Percentiles rank a stretch among this genome's conserved stretches.
phyloP scores from a whole-genome alignment of 345 rosid genomes.

The Ceriops tagal region DNA sequence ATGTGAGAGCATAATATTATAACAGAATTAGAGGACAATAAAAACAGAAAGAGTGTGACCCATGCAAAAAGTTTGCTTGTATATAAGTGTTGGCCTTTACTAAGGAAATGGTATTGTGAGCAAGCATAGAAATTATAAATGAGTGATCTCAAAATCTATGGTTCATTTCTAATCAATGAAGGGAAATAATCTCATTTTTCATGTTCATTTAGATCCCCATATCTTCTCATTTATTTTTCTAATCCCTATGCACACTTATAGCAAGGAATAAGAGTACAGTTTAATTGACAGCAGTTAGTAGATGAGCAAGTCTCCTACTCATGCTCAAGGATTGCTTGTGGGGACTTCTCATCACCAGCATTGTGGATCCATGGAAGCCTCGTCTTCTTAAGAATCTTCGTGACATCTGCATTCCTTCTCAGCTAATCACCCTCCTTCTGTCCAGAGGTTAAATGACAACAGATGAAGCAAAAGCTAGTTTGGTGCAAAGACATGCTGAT shows the following conservation, averaged over 20 bases:
- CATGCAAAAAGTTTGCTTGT: neutral
- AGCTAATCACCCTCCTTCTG: slow-evolving; percentile 95
- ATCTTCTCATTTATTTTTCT: neutral
- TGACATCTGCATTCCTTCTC: slow-evolving; percentile 87
- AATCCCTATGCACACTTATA: neutral
- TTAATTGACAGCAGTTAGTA: slow-evolving; percentile 5
- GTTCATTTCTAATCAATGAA: neutral
- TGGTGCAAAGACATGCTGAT: slow-evolving; percentile 90
- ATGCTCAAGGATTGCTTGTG: slow-evolving; percentile 85
- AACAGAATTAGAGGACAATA: neutral
- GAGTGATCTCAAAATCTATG: neutral
- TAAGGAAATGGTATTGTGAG: too few relatives aligned
- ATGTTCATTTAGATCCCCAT: neutral
- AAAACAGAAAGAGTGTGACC: neutral
- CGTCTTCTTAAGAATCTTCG: slow-evolving; percentile 92
- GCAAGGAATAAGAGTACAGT: neutral
- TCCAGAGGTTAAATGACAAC: slow-evolving; percentile 93
- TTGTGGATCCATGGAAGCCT: slow-evolving; percentile 76
- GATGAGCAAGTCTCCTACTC: slow-evolving; percentile 56
- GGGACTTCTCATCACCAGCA: slow-evolving; percentile 64
- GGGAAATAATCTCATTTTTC: neutral
- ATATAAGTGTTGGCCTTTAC: neutral
- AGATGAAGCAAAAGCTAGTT: slow-evolving; percentile 91
- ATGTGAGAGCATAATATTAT: slow-evolving; percentile 6
- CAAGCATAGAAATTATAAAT: neutral